Evolutionary conservation across 169 alveolate genomes (phyloP), one percentile per base, ranked within the genome.

Genomic region (Eimeria necatrix): DNA sequence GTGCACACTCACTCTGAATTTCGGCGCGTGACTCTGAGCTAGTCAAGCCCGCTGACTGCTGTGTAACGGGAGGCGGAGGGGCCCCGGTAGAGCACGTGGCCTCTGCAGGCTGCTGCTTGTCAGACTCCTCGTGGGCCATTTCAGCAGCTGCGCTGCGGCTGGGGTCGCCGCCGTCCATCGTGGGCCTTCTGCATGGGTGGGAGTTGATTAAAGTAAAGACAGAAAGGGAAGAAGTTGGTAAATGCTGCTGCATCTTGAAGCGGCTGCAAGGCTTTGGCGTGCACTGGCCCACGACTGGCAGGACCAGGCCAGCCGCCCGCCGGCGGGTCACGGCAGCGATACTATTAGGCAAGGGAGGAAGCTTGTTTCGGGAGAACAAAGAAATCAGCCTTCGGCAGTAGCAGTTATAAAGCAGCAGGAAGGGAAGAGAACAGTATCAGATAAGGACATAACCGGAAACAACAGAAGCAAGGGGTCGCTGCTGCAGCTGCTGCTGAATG

Each of bases 231-330:
- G 68, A 56, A 56, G 68, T 14, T 18, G 68, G 20, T 10, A 56
- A 56, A 56, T 14, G 68, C 68, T 14, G 68, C 12, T 14, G 68
- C 68, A 56, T 10, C 12, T 14, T 56, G 22, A 56, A 56, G 20
- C 68, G 20, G 68, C 68, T 2, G 20, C 12, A 56, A 10, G 20
- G 12, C 68, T 14, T 56, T 18, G 68, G 68, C 68, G 22, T 56
- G 22, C 22, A 14, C 68, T 10, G 68, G 68, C 68, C 68, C 68
- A 10, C 68, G 20, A 10, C 68, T 14, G 68, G 68, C 68, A 56
- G 68, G 68, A 56, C 68, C 68, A 56, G 68, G 22, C 68, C 68
- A 56, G 68, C 68, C 68, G 68, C 68, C 68, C 20, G 68, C 68
- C 68, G 20, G 68, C 68, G 68, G 68, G 68, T 14, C 12, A 18